Percentiles rank a stretch among this genome's conserved stretches.
phyloP scores from a whole-genome alignment of 495 filamentous ascomycete genomes.

The Cercophora samala region DNA sequence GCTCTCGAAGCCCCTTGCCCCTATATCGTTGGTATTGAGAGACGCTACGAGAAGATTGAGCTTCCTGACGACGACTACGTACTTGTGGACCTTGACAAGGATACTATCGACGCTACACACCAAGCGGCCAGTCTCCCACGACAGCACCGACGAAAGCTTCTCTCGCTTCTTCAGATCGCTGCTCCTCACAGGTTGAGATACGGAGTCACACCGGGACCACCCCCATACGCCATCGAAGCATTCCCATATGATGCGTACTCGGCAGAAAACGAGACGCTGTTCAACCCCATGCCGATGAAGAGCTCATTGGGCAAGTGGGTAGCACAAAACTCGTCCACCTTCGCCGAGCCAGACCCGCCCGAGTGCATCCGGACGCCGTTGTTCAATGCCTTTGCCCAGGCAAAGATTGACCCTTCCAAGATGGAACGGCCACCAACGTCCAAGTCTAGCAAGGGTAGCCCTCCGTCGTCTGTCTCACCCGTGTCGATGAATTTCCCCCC shows the following conservation, averaged over 20 bases:
- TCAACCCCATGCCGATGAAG: conserved; percentile 62
- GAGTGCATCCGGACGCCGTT: conserved; percentile 49
- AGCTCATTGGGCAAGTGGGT: conserved; percentile 80
- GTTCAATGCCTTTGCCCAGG: conserved; percentile 87
- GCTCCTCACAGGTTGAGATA: conserved; percentile 86
- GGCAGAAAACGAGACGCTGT: conserved; percentile 78
- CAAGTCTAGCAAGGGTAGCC: conserved; percentile 71
- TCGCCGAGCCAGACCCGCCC: conserved; percentile 63
- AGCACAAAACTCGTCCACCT: conserved; percentile 80
- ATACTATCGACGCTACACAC: conserved; percentile 77
- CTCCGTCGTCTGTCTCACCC: conserved; percentile 83
- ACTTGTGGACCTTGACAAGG: conserved; percentile 85
- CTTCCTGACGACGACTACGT: conserved; percentile 97
- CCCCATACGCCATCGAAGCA: conserved; percentile 86
- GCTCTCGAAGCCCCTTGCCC: conserved; percentile 93
- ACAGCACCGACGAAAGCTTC: conserved; percentile 84
- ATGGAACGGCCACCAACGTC: conserved; percentile 76
- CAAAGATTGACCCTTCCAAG: conserved; percentile 61
- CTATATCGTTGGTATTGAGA: conserved; percentile 93
- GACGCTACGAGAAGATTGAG: conserved; percentile 86
- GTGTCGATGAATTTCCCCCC: conserved; percentile 75
- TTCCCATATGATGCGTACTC: conserved; percentile 87
- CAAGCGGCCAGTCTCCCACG: conserved; percentile 73
- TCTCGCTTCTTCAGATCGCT: conserved; percentile 81
- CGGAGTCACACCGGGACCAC: conserved; percentile 84